phyloP scores from a whole-genome alignment of 2,329 filamentous ascomycete genomes.

The Pseudopithomyces maydicus region DNA sequence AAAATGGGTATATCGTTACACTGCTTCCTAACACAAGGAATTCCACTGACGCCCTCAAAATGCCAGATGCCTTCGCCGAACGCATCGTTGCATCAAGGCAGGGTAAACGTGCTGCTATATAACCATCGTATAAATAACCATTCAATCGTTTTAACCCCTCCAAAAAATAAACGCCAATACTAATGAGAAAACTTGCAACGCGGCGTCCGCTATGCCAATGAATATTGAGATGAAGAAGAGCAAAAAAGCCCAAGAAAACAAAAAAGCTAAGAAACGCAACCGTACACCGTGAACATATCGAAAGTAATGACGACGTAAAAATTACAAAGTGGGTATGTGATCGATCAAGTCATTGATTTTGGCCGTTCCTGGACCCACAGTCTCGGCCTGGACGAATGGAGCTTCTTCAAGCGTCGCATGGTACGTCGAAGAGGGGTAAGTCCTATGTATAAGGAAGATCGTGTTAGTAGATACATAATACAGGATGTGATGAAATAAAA shows the following conservation, averaged over 20 bases:
- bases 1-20: constrained; percentile 18
- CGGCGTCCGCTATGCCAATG: constrained; percentile 4
- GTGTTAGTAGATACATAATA: constrained; percentile 33
- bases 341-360: constrained; percentile 36
- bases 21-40: neutral
- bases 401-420: constrained; percentile 38
- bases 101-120: constrained; percentile 3
- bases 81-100: constrained; percentile 10
- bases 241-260: too few relatives aligned
- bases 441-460: constrained; percentile 28
- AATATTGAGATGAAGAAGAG: too few relatives aligned
- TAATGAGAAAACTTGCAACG: constrained; percentile 6
- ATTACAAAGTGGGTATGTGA: constrained; percentile 30
- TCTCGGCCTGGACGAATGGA: constrained; percentile 40
- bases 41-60: neutral
- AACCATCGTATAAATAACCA: constrained; percentile 12
- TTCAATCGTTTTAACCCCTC: constrained; percentile 16
- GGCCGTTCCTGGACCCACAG: constrained; percentile 27
- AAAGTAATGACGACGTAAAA: constrained; percentile 14
- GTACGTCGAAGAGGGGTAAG: constrained; percentile 43
- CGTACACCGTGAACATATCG: constrained; percentile 16
- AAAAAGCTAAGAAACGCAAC: constrained; percentile 6
- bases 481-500: constrained; percentile 13
- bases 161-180: neutral
- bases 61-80: constrained; percentile 14